These are phyloP conservation scores for Peronospora farinosa DNA, from an alignment of 352 stramenopile genomes.

Conservation along the genomic window DNA sequence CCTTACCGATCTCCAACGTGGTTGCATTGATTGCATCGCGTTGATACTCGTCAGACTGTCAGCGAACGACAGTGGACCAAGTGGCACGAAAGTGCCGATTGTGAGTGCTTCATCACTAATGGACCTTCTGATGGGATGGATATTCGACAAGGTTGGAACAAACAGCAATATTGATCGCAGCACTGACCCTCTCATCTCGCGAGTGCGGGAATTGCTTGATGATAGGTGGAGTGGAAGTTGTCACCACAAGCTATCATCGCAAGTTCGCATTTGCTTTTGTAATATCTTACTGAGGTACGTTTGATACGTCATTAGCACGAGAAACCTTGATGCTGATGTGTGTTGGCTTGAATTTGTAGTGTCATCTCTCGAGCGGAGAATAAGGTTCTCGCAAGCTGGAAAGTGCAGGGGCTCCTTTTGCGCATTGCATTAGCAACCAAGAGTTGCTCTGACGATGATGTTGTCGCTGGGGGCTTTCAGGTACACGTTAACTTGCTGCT, in stretches of 20 bases:
- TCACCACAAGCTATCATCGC: slow-evolving; percentile 20
- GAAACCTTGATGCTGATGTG: neutral
- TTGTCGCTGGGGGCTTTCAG: slow-evolving; percentile 30
- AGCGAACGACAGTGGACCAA: neutral
- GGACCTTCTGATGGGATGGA: slow-evolving; percentile 36
- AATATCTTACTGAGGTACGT: slow-evolving; percentile 58
- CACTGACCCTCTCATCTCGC: slow-evolving; percentile 7
- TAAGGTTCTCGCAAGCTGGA: slow-evolving; percentile 22
- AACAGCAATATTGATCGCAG: neutral
- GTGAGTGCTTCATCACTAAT: slow-evolving; percentile 17
- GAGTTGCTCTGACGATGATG: slow-evolving; percentile 15
- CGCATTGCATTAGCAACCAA: slow-evolving; percentile 17
- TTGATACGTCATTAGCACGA: neutral
- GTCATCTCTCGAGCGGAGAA: slow-evolving; percentile 24
- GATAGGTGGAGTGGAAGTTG: slow-evolving; percentile 12
- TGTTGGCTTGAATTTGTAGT: slow-evolving; percentile 11
- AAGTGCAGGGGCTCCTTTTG: slow-evolving; percentile 18
- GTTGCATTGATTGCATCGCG: slow-evolving; percentile 62
- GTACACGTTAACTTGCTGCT: slow-evolving; percentile 11
- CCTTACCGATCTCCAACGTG: slow-evolving; percentile 57
- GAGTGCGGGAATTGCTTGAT: slow-evolving; percentile 14
- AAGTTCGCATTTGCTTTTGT: slow-evolving; percentile 58
- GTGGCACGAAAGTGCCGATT: neutral
- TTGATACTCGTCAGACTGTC: slow-evolving; percentile 35
- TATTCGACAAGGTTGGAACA: slow-evolving; percentile 18